Base-by-base conservation (phyloP, 306 rosid genomes). In the Malus asiatica region DNA sequence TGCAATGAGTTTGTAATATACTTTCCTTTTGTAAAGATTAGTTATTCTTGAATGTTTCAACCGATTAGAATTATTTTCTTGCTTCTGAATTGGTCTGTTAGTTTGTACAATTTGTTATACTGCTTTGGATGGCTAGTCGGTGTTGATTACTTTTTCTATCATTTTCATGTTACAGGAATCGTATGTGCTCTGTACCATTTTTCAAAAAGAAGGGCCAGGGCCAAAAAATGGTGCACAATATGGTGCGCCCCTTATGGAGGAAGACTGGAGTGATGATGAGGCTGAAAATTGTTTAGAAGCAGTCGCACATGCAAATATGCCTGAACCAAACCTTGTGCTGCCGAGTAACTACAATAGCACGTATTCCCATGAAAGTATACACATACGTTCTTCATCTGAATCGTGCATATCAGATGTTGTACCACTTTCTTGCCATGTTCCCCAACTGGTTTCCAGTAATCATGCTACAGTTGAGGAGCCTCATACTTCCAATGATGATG, bases 181-280 rank as follows among this genome's bases (percentile, higher is more conserved):
- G 6, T 85, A 85, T 66, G 96, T 91, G 23, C 85, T 93, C 32
- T 93, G 96, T 73, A 84, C 71, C 70, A 66, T 93, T 55, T 91
- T 72, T 78, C 73, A 84, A 74, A 91, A 88, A 83, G 86, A 84
- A 27, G 98, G 97, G 66, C 85, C 18, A 52, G 98, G 98, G 62
- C 98, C 93, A 20, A 83, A 82, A 71, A 89, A 82, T 46, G 88
- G 89, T 69, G 93, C 89, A 12, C 90, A 88, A 51, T 89, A 91
- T 78, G 90, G 87, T 33, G 87, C 77, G 73, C 90, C 89, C 14
- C 88, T 84, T 81, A 84, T 65, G 30, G 96, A 91, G 73, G 92
- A 89, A 74, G 93, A 91, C 16, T 91, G 91, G 93, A 77, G 76
- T 9, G 85, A 77, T 46, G 78, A 81, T 6, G 92, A 86, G 63